Percentiles rank a stretch among this genome's conserved stretches.
These are phyloP conservation scores for Penicillium coffeae DNA, from an alignment of 495 filamentous ascomycete species.

Conservation along the genomic window DNA sequence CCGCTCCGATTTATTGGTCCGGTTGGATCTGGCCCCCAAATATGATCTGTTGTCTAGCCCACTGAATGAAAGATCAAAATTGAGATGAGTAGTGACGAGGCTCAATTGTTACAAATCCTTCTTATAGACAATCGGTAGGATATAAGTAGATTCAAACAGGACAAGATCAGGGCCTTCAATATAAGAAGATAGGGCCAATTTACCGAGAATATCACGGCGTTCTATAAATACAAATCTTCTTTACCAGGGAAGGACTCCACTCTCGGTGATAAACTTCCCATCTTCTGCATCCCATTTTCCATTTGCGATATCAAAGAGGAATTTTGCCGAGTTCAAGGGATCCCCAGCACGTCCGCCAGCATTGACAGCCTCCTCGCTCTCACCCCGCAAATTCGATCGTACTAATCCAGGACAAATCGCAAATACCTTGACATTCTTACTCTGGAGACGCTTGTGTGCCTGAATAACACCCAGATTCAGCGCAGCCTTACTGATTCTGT, in stretches of 20 bases:
- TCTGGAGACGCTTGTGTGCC: constrained; percentile 10
- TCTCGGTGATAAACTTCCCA: constrained; percentile 28
- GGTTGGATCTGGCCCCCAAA: too few species aligned
- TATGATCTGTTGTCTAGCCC: too few species aligned
- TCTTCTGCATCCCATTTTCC: constrained; percentile 33
- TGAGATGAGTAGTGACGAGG: too few species aligned
- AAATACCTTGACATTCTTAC: constrained; percentile 21
- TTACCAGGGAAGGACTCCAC: constrained; percentile 27
- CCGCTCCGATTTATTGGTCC: too few species aligned
- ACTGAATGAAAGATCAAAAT: too few species aligned
- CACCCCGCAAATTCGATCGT: constrained; percentile 33
- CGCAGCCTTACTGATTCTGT: constrained; percentile 42
- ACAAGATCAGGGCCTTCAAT: too few species aligned
- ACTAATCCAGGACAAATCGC: constrained; percentile 29
- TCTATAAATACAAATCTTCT: too few species aligned
- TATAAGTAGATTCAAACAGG: too few species aligned
- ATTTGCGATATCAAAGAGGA: constrained; percentile 29
- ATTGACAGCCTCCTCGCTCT: constrained; percentile 23
- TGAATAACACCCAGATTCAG: constrained; percentile 36
- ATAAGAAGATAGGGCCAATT: too few species aligned
- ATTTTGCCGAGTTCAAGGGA: constrained; percentile 25
- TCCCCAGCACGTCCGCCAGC: constrained; percentile 28
- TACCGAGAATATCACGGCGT: too few species aligned
- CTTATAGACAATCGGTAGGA: too few species aligned
- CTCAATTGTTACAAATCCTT: too few species aligned